Evolutionary conservation across 345 rosid genomes (phyloP), one percentile per base, ranked within the genome.

Genomic region (Abelmoschus esculentus): DNA sequence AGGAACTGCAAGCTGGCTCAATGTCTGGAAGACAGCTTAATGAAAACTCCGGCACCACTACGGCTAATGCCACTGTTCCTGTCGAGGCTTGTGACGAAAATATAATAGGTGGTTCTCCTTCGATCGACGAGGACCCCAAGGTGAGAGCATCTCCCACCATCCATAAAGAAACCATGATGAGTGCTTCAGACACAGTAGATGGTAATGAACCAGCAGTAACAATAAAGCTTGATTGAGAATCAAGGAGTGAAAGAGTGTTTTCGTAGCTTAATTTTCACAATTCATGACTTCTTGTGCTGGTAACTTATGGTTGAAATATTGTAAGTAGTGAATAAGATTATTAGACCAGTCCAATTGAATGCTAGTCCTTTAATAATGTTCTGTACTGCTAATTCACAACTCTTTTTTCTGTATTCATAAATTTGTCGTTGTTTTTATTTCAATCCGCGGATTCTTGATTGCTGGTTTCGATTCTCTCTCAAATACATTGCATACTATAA

Each of bases 1-100:
- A 86, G 50, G 76, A 78, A 61, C 75, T 80, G 12, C 82, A 81
- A 80, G 71, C 79, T 17, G 78, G 66, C 67, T 66, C 57, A 31
- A 67, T 34, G 31, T 69, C 78, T 29, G 60, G 31, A n/a, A 76
- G 63, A 26, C 76, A 74, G 44, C 42, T 17, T 12, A 66, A 77
- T 8, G 71, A 59, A 72, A 70, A 69, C 73, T 60, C 77, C 15
- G 63, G 34, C 15, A 19, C 59, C 46, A 34, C 61, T 4, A 69
- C 19, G 36, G 42, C 70, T 36, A 42, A 29, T 54, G 36, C 9
- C 28, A 8, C 64, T 10, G 38, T 64, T 50, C 38, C 49, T 9
- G 61, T 40, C 9, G 72, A 57, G 53, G 17, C 61, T 62, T 49
- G 7, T 11, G 40, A 75, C 1, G 49, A 65, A 47, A 31, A 53